Evolutionary conservation across 2,329 filamentous ascomycete genomes (phyloP).

Genomic region (Ophiostoma sp.): DNA sequence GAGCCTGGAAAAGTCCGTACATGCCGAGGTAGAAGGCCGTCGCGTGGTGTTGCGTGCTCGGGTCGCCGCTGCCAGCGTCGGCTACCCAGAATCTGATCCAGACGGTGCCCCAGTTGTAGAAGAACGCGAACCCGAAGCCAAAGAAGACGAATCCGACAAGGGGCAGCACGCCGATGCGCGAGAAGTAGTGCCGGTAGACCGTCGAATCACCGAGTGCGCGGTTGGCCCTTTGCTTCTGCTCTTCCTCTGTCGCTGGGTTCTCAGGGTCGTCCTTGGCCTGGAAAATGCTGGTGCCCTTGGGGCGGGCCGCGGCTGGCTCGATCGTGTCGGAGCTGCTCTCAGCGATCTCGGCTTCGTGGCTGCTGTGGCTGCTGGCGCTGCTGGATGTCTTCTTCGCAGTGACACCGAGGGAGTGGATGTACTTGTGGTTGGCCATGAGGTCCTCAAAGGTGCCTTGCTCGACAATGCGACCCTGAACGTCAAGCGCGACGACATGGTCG

Average conservation of each 20-base stretch:
- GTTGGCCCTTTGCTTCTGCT: not conserved
- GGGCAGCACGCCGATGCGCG: constrained; percentile 1
- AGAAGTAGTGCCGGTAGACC: not conserved
- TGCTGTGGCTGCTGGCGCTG: not conserved
- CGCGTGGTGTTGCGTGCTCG: constrained; percentile 21
- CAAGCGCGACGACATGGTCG: constrained; percentile 45
- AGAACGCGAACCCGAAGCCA: constrained; percentile 26
- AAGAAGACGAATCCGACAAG: constrained; percentile 24
- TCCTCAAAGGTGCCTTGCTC: constrained; percentile 41
- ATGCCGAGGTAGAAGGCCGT: constrained; percentile 32
- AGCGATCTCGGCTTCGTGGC: not conserved
- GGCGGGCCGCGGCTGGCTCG: not conserved
- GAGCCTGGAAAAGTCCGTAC: constrained; percentile 30
- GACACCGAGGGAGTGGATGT: constrained; percentile 37
- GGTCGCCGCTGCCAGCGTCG: constrained; percentile 23
- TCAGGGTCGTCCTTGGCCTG: not conserved
- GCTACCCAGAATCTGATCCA: constrained; percentile 33
- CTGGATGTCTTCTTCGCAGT: constrained; percentile 10
- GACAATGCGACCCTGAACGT: constrained; percentile 36
- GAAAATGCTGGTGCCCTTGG: not conserved
- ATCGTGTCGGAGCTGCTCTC: not conserved
- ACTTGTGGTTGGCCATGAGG: constrained; percentile 36
- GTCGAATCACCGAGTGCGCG: not conserved
- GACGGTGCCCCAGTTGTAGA: constrained; percentile 29
- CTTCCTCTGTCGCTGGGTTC: not conserved